Base-by-base conservation (phyloP, 805 yeast species). In the Candida caryicola region DNA sequence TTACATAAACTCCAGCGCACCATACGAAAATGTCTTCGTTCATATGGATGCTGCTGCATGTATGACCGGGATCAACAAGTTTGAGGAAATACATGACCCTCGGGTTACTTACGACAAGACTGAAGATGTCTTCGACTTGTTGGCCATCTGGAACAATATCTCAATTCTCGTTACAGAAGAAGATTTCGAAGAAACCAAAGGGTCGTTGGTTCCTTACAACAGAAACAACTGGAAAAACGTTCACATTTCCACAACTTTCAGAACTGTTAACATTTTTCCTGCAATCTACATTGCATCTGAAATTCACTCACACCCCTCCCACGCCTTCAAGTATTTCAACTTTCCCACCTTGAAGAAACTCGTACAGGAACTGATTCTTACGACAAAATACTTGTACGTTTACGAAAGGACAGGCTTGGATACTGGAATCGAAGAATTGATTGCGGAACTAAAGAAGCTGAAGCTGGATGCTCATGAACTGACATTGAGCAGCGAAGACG, bases 1-100 rank as follows among this genome's bases (percentile, higher is more conserved):
- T 7, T 55, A 65, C 29, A 50, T 75, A 17, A 36, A 62, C 6
- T 17, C 44, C 3, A 36, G 48, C 30, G 36, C 43, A 19, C 43
- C 44, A 26, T 43, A 57, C 3, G 50, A 54, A 10, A 41, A 54
- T 12, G 41, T 67, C 13, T 59, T 69, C 0, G 78, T 90, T 7
- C 95, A 90, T 58, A 62, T 87, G 64, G 95, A 85, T 51, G 81
- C 82, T 2, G 77, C 85, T 0, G 74, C 91, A 0, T 86, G 95
- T 52, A 88, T 87, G 93, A 79, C 91, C 1, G 98, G 98, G 6
- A 82, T 81, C 3, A 76, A 90, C 2, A 69, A 77, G 36, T 91
- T 91, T 62, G 82, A 82, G 0, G 82, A 89, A 52, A 47, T 84
- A 4, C 72, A 76, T 34, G 50, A 47, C 31, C 29, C 29, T 9